Conservation (phyloP, 2,329 filamentous ascomycete species). For the Penicillium oxalicum region DNA sequence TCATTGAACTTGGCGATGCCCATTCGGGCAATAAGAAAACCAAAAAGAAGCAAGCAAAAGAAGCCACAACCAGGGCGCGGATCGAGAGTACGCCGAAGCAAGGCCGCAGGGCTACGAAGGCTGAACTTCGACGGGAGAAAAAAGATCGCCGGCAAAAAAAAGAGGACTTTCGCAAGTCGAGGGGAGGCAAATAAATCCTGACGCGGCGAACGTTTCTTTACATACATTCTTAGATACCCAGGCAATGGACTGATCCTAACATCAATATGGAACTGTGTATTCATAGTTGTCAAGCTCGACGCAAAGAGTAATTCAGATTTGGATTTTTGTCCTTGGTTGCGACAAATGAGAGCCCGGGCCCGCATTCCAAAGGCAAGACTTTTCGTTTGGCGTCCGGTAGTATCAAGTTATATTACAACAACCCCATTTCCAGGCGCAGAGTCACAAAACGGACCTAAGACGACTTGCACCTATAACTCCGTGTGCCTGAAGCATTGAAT, state of each 20-base stretch:
- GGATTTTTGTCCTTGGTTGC: too few relatives aligned
- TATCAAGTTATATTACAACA: too few relatives aligned
- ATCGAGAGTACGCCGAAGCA: constrained; percentile 21
- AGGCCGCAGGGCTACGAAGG: constrained; percentile 23
- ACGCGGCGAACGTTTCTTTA: neutral
- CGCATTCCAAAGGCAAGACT: too few relatives aligned
- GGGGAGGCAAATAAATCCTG: constrained; percentile 17
- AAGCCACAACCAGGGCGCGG: constrained; percentile 22
- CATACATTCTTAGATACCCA: neutral
- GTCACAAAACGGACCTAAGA: too few relatives aligned
- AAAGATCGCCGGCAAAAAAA: constrained; percentile 31
- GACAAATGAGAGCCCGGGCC: too few relatives aligned
- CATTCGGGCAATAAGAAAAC: constrained; percentile 6
- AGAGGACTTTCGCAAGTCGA: constrained; percentile 38
- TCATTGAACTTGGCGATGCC: neutral
- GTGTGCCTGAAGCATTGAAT: too few relatives aligned
- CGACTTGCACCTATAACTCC: too few relatives aligned
- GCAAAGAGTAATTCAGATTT: too few relatives aligned
- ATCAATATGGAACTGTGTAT: neutral
- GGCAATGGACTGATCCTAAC: too few relatives aligned
- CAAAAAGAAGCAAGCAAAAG: constrained; percentile 20
- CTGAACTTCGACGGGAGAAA: constrained; percentile 22
- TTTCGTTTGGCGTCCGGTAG: too few relatives aligned
- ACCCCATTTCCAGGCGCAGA: too few relatives aligned
- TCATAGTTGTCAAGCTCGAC: neutral